phyloP scores from a whole-genome alignment of 2,329 filamentous ascomycete species.

The Fusarium subglutinans region DNA sequence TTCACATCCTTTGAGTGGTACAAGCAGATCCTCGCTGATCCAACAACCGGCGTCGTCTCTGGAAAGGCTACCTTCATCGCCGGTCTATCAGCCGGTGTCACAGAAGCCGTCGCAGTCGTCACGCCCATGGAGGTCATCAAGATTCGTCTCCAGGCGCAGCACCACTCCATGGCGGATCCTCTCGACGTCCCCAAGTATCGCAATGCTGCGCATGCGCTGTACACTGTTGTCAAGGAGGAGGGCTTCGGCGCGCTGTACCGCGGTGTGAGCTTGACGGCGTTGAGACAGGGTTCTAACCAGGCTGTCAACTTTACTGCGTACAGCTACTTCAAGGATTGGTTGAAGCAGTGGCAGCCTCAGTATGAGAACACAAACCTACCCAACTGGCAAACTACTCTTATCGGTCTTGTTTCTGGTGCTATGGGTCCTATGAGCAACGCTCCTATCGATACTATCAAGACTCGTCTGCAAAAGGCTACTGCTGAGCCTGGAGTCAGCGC shows the following conservation, averaged over 20 bases:
- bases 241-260: slow-evolving; percentile 88
- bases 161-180: slow-evolving; percentile 97
- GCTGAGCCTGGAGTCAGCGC: slow-evolving; percentile 84
- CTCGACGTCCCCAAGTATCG: slow-evolving; percentile 97
- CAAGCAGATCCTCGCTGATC: slow-evolving; percentile 81
- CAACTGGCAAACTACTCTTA: slow-evolving; percentile 88
- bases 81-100: slow-evolving; percentile 91
- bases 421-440: slow-evolving; percentile 97
- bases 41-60: slow-evolving; percentile 71
- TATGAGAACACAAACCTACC: slow-evolving; percentile 74
- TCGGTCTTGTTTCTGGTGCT: slow-evolving; percentile 90
- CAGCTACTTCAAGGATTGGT: slow-evolving; percentile 84
- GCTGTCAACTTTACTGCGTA: slow-evolving; percentile 99
- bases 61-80: slow-evolving; percentile 77
- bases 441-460: slow-evolving; percentile 99
- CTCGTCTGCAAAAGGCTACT: slow-evolving; percentile 88
- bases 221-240: slow-evolving; percentile 93
- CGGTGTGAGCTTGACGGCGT: slow-evolving; percentile 90
- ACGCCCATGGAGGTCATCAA: slow-evolving; percentile 99
- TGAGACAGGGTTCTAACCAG: slow-evolving; percentile 96
- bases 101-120: slow-evolving; percentile 94
- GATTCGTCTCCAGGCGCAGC: slow-evolving; percentile 96
- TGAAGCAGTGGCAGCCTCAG: slow-evolving; percentile 78
- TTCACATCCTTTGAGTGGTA: slow-evolving; percentile 98
- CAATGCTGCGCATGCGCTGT: slow-evolving; percentile 83